A percentile compares a stretch with the other conserved stretches of the same genome.
Evolutionary conservation across 345 rosid species (phyloP).

Genomic region (Combretum micranthum): DNA sequence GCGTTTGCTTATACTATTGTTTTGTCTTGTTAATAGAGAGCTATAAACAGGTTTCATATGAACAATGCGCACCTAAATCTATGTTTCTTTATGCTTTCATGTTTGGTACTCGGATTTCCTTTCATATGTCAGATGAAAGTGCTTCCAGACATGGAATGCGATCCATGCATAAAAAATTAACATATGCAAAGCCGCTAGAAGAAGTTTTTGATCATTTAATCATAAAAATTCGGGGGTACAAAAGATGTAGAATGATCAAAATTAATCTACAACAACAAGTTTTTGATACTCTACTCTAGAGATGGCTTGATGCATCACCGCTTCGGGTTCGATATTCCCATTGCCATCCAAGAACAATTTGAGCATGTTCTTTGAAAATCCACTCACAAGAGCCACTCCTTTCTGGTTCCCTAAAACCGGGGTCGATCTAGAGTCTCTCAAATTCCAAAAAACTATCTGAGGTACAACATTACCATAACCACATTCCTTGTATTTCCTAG

Average conservation of each 20-base stretch:
- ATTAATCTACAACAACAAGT: conserved; percentile 33
- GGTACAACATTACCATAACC: conserved; percentile 49
- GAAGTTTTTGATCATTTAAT: neutral
- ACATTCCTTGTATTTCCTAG: conserved; percentile 29
- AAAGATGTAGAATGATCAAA: neutral
- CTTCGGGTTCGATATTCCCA: conserved; percentile 25
- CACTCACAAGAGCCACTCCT: conserved; percentile 59
- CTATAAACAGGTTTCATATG: conserved; percentile 2
- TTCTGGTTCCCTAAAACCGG: conserved; percentile 32
- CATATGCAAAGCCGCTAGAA: conserved; percentile 14
- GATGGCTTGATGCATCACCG: conserved; percentile 38
- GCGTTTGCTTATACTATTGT: conserved; percentile 42
- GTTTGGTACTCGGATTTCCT: too few relatives aligned
- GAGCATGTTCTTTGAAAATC: conserved; percentile 57
- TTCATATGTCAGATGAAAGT: too few relatives aligned
- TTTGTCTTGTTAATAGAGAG: neutral
- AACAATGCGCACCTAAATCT: conserved; percentile 12
- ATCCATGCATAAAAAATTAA: too few relatives aligned
- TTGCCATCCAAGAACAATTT: conserved; percentile 41
- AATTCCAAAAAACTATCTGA: conserved; percentile 59
- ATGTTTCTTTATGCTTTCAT: too few relatives aligned
- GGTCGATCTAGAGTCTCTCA: conserved; percentile 40
- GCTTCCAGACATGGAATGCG: too few relatives aligned
- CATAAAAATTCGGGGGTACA: neutral
- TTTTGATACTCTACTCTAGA: conserved; percentile 34